A percentile compares a stretch with the other conserved stretches of the same genome.
Evolutionary conservation across 2,329 filamentous ascomycete genomes (phyloP).

Genomic region (Colletotrichum musicola): DNA sequence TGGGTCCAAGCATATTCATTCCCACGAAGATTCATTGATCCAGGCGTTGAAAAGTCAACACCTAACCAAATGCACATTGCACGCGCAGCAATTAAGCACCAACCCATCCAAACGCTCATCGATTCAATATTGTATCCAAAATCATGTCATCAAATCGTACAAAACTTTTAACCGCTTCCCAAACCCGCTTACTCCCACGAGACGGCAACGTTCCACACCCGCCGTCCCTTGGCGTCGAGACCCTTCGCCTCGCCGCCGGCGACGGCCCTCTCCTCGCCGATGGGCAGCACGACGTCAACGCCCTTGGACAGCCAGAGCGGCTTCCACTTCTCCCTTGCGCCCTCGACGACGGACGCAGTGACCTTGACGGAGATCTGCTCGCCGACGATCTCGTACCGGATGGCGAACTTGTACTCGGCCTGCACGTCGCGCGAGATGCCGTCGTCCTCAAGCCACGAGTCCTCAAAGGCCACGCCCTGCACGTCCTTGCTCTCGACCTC

Average conservation of each 20-base stretch:
- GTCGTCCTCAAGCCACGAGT: conserved; percentile 54
- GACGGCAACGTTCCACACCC: conserved; percentile 32
- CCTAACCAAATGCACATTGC: no score
- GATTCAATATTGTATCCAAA: no score
- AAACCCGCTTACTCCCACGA: not conserved
- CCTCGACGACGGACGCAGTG: not conserved
- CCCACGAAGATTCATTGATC: no score
- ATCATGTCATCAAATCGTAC: no score
- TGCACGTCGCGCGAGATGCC: conserved; percentile 45
- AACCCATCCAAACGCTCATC: no score
- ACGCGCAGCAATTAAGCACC: no score
- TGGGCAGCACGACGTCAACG: conserved; percentile 27
- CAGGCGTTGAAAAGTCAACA: no score
- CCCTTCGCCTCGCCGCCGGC: conserved; percentile 17
- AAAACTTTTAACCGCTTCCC: no score
- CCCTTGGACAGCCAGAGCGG: conserved; percentile 27
- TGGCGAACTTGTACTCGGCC: conserved; percentile 29
- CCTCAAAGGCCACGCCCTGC: conserved; percentile 45
- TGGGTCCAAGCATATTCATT: no score
- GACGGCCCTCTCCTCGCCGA: conserved; percentile 29
- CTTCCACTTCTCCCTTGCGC: conserved; percentile 10
- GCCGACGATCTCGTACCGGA: conserved; percentile 18
- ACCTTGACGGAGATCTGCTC: conserved; percentile 12
- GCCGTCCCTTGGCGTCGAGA: conserved; percentile 14
- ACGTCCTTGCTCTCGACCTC: not conserved